Evolutionary conservation across 768 basidiomycete genomes (phyloP).

Genomic region (Paxillus involutus): DNA sequence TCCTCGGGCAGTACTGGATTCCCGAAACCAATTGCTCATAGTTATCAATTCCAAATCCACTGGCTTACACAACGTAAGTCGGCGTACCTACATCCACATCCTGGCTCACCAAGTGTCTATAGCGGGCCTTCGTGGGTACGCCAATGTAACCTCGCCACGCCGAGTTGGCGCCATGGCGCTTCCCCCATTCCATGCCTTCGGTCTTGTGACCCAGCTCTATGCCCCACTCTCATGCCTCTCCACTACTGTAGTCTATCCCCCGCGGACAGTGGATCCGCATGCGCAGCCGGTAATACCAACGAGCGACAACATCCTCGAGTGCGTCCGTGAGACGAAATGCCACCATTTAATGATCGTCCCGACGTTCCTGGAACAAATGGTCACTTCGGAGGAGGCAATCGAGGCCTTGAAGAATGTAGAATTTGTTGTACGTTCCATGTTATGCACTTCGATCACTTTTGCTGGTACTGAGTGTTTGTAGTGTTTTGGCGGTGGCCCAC

Average conservation of each 20-base stretch:
- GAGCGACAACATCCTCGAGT: slow-evolving; percentile 39
- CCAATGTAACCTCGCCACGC: slow-evolving; percentile 10
- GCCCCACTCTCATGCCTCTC: slow-evolving; percentile 15
- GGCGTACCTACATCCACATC: background rate
- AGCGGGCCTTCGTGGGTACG: slow-evolving; percentile 7
- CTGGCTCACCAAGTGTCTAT: background rate
- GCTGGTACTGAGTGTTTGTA: slow-evolving; percentile 7
- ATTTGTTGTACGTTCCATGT: slow-evolving; percentile 27
- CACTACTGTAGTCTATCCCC: slow-evolving; percentile 26
- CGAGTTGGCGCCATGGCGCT: slow-evolving; percentile 24
- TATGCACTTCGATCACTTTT: no score
- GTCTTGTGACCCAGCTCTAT: slow-evolving; percentile 16
- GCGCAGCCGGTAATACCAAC: slow-evolving; percentile 37
- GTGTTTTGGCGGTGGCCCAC: slow-evolving; percentile 39
- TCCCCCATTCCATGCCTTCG: slow-evolving; percentile 28
- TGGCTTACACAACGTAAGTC: slow-evolving; percentile 37
- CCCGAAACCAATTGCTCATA: slow-evolving; percentile 45
- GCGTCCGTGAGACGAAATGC: slow-evolving; percentile 26
- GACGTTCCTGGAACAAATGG: slow-evolving; percentile 39
- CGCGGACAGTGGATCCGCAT: slow-evolving; percentile 17
- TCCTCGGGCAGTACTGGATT: slow-evolving; percentile 53
- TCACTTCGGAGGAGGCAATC: slow-evolving; percentile 19
- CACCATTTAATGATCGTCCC: slow-evolving; percentile 37
- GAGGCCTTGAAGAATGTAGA: slow-evolving; percentile 25
- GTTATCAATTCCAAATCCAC: slow-evolving; percentile 32